A percentile compares a stretch with the other conserved stretches of the same genome.
phyloP scores from a whole-genome alignment of 2,329 filamentous ascomycete genomes.

The Chaetomiaceae sp. region DNA sequence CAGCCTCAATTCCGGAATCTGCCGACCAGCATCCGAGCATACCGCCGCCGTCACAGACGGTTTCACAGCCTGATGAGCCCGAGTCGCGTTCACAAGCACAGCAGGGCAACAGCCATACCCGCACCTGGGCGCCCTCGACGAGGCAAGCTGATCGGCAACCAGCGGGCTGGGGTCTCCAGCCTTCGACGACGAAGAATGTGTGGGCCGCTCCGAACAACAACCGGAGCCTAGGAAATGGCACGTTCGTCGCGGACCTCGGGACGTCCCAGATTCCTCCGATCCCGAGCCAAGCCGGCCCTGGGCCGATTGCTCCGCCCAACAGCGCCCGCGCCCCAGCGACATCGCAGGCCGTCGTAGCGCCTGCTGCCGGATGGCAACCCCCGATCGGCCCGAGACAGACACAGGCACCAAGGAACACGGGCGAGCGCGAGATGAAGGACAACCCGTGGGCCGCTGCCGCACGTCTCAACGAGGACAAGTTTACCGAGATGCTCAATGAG shows the following conservation, averaged over 20 bases:
- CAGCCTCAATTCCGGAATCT: neutral
- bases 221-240: slow-evolving; percentile 70
- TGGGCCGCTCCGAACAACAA: slow-evolving; percentile 72
- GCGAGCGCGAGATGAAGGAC: slow-evolving; percentile 18
- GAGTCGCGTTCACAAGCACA: slow-evolving; percentile 19
- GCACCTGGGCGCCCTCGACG: slow-evolving; percentile 22
- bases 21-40: slow-evolving; percentile 14
- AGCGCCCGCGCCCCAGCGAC: slow-evolving; percentile 6
- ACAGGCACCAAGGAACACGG: neutral
- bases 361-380: slow-evolving; percentile 23
- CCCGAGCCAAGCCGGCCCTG: slow-evolving; percentile 34
- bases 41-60: slow-evolving; percentile 10
- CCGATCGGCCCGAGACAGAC: slow-evolving; percentile 31
- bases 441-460: slow-evolving; percentile 26
- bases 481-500: slow-evolving; percentile 36
- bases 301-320: slow-evolving; percentile 40
- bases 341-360: slow-evolving; percentile 3
- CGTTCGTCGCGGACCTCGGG: slow-evolving; percentile 61
- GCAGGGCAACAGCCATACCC: slow-evolving; percentile 8
- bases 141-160: slow-evolving; percentile 45
- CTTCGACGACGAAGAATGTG: slow-evolving; percentile 52
- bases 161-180: slow-evolving; percentile 41
- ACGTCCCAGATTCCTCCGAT: slow-evolving; percentile 32
- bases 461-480: slow-evolving; percentile 39
- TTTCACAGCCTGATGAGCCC: slow-evolving; percentile 13